phyloP scores from a whole-genome alignment of 495 filamentous ascomycete genomes.

The Talaromyces wortmannii region DNA sequence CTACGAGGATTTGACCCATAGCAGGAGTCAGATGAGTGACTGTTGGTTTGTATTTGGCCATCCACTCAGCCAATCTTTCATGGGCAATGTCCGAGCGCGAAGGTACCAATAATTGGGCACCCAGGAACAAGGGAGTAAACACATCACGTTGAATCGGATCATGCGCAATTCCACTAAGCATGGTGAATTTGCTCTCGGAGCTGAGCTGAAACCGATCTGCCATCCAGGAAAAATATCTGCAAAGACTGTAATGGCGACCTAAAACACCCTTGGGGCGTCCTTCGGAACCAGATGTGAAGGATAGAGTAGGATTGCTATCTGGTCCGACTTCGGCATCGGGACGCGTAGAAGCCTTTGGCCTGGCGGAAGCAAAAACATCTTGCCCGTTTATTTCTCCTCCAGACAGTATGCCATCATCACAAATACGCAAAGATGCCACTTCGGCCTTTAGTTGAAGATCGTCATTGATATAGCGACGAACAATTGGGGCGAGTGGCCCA shows the following conservation, averaged over 20 bases:
- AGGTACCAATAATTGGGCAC: slow-evolving; percentile 75
- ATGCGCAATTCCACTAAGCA: slow-evolving; percentile 76
- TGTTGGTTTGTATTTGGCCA: slow-evolving; percentile 69
- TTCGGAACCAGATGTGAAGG: slow-evolving; percentile 83
- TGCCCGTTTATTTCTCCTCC: slow-evolving; percentile 60
- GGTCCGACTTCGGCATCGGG: slow-evolving; percentile 82
- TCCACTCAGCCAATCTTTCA: slow-evolving; percentile 88
- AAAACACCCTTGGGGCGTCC: slow-evolving; percentile 81
- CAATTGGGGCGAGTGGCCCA: slow-evolving; percentile 59
- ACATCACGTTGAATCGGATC: slow-evolving; percentile 86
- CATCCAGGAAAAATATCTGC: slow-evolving; percentile 95
- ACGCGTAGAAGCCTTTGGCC: slow-evolving; percentile 22
- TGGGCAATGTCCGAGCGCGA: slow-evolving; percentile 80
- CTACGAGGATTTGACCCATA: slow-evolving; percentile 91
- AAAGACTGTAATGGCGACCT: slow-evolving; percentile 80
- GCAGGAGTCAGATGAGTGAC: slow-evolving; percentile 91
- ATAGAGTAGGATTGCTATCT: slow-evolving; percentile 76
- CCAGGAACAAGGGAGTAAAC: slow-evolving; percentile 88
- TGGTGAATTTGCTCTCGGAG: slow-evolving; percentile 71
- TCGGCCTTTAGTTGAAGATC: slow-evolving; percentile 67
- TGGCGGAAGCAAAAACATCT: slow-evolving; percentile 31
- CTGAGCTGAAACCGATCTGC: slow-evolving; percentile 69
- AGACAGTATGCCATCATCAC: slow-evolving; percentile 63
- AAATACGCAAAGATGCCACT: slow-evolving; percentile 68
- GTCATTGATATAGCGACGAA: slow-evolving; percentile 68